Evolutionary conservation across 805 yeast genomes (phyloP).

Genomic region (Ogataea trehaloabstinens): DNA sequence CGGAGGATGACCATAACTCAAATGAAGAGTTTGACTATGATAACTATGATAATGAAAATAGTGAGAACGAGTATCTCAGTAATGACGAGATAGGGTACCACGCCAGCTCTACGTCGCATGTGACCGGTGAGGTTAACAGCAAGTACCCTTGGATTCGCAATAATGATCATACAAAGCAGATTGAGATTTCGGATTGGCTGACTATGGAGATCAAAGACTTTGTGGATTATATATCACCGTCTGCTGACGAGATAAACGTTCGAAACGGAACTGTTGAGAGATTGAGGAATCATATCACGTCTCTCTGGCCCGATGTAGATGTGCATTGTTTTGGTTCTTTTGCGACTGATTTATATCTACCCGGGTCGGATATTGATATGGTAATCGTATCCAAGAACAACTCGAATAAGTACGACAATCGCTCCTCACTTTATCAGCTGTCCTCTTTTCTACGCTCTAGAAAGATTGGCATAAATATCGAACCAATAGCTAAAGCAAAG

Average conservation of each 20-base stretch:
- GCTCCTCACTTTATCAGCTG: conserved; percentile 67
- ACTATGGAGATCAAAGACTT: conserved; percentile 84
- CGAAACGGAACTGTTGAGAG: conserved; percentile 66
- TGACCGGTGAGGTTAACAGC: conserved; percentile 30
- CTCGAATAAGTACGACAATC: conserved; percentile 55
- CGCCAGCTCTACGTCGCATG: conserved; percentile 25
- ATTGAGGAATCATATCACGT: conserved; percentile 49
- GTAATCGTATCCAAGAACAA: conserved; percentile 61
- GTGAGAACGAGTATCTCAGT: conserved; percentile 42
- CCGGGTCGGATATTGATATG: conserved; percentile 95
- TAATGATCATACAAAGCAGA: conserved; percentile 73
- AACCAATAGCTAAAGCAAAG: conserved; percentile 84
- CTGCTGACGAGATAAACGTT: conserved; percentile 62
- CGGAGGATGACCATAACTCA: conserved; percentile 33
- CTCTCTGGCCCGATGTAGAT: conserved; percentile 75
- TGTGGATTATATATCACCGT: conserved; percentile 82
- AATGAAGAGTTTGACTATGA: conserved; percentile 36
- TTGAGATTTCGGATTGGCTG: conserved; percentile 82
- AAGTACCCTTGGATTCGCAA: conserved; percentile 74
- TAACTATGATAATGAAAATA: conserved; percentile 18
- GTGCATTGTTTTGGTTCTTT: conserved; percentile 89
- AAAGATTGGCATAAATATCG: conserved; percentile 66
- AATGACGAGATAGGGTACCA: conserved; percentile 39
- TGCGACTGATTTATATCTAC: conserved; percentile 89
- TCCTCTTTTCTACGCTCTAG: conserved; percentile 64